A percentile compares a stretch with the other conserved stretches of the same genome.
These are phyloP conservation scores for Botrytis pseudocinerea DNA, from an alignment of 2,329 filamentous ascomycete genomes.

Conservation along the genomic window DNA sequence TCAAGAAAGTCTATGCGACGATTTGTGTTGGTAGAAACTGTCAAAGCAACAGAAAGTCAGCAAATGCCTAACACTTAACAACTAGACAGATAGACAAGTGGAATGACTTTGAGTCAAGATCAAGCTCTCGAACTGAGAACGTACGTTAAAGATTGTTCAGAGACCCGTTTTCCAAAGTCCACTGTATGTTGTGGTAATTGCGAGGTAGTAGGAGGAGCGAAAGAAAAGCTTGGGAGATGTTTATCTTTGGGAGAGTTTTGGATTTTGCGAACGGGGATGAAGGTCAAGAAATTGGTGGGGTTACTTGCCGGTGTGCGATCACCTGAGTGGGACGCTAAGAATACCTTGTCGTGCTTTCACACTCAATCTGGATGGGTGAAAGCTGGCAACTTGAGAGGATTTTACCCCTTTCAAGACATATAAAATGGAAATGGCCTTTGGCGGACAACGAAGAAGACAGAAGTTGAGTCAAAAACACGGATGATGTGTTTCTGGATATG, in stretches of 20 bases:
- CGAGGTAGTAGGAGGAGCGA: slow-evolving; percentile 19
- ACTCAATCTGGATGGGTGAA: slow-evolving; percentile 6
- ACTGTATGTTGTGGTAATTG: slow-evolving; percentile 8
- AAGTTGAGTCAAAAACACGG: background rate
- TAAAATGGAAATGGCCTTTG: background rate
- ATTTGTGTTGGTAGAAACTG: slow-evolving; percentile 14
- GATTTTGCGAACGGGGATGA: slow-evolving; percentile 25
- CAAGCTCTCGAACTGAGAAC: background rate
- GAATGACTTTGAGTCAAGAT: background rate
- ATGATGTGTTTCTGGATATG: background rate
- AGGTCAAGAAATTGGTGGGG: slow-evolving; percentile 27
- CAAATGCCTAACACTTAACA: slow-evolving; percentile 8
- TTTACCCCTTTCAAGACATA: slow-evolving; percentile 14
- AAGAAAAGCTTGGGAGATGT: slow-evolving; percentile 25
- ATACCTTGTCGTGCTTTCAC: slow-evolving; percentile 13
- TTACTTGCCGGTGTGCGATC: slow-evolving; percentile 24
- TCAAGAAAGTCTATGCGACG: slow-evolving; percentile 22
- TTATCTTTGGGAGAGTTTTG: slow-evolving; percentile 26
- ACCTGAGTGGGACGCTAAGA: slow-evolving; percentile 24
- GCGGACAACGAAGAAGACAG: no score
- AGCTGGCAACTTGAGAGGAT: slow-evolving; percentile 10
- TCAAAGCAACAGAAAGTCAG: slow-evolving; percentile 13
- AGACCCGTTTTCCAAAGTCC: slow-evolving; percentile 9
- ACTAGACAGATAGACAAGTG: slow-evolving; percentile 22
- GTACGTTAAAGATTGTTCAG: slow-evolving; percentile 15